phyloP scores from a whole-genome alignment of 1,284 basidiomycete genomes.

The Tylopilus sp. region DNA sequence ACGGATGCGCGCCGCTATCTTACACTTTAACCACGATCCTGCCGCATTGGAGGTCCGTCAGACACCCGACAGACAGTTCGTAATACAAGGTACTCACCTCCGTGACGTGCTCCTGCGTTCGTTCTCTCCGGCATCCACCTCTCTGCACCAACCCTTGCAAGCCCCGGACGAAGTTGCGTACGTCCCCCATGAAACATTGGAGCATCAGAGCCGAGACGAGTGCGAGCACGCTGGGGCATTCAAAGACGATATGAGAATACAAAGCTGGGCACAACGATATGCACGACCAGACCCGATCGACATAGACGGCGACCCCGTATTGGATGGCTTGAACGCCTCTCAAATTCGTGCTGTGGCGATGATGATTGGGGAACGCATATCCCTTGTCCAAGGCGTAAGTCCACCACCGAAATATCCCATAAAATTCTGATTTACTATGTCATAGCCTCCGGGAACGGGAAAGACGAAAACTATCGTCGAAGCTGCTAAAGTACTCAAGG shows the following conservation, averaged over 20 bases:
- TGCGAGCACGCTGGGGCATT: constrained; percentile 49
- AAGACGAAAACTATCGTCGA: constrained; percentile 93
- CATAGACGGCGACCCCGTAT: constrained; percentile 77
- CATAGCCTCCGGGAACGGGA: constrained; percentile 92
- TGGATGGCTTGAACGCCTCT: constrained; percentile 68
- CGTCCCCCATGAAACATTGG: constrained; percentile 32
- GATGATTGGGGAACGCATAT: constrained; percentile 79
- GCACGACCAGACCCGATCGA: constrained; percentile 56
- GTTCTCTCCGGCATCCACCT: constrained; percentile 38
- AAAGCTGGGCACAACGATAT: constrained; percentile 74
- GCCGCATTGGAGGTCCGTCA: constrained; percentile 36
- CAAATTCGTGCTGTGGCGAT: constrained; percentile 82
- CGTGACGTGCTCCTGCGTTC: constrained; percentile 62
- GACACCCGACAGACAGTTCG: constrained; percentile 41
- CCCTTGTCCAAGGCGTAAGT: constrained; percentile 84
- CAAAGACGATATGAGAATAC: constrained; percentile 64
- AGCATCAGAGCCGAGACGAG: constrained; percentile 33
- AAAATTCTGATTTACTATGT: constrained; percentile 1
- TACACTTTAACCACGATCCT: constrained; percentile 57
- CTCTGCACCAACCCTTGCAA: constrained; percentile 32
- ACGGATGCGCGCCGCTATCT: constrained; percentile 69
- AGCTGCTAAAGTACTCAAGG: constrained; percentile 79
- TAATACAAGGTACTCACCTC: constrained; percentile 65
- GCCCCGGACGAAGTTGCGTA: constrained; percentile 37
- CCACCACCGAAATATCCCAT: neutral